Percentiles rank a stretch among this genome's conserved stretches.
phyloP scores from a whole-genome alignment of 345 rosid genomes.

The Dipteronia dyeriana region DNA sequence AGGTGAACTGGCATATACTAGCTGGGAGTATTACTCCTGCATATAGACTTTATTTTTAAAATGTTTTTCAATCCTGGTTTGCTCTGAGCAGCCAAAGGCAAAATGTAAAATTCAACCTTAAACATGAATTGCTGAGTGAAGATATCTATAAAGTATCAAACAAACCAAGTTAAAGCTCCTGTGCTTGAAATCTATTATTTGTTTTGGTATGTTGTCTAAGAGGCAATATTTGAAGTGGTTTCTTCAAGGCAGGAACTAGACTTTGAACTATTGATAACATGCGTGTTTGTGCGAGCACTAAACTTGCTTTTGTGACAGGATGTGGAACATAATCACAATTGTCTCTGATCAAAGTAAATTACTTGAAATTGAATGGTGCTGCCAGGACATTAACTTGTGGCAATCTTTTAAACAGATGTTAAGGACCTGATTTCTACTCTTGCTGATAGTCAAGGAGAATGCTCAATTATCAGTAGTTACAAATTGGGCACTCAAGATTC shows the following conservation, averaged over 20 bases:
- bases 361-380: neutral
- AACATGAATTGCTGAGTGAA: neutral
- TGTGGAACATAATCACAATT: neutral
- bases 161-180: neutral
- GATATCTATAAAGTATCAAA: neutral
- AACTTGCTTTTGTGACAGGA: neutral
- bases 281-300: neutral
- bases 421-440: conserved; percentile 89
- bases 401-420: conserved; percentile 56
- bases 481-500: conserved; percentile 69
- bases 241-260: neutral
- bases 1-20: neutral
- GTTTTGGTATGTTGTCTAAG: neutral
- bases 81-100: neutral
- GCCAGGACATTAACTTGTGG: conserved; percentile 14
- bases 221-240: neutral
- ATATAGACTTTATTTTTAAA: neutral
- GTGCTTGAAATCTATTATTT: neutral
- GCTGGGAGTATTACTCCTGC: neutral
- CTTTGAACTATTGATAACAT: neutral
- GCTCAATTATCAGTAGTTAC: conserved; percentile 76
- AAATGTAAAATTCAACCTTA: neutral
- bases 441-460: conserved; percentile 77
- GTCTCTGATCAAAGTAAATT: neutral
- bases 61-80: neutral